These are phyloP conservation scores for Cyclostephanos invisitatus DNA, from an alignment of 108 stramenopile genomes.

Conservation along the genomic window DNA sequence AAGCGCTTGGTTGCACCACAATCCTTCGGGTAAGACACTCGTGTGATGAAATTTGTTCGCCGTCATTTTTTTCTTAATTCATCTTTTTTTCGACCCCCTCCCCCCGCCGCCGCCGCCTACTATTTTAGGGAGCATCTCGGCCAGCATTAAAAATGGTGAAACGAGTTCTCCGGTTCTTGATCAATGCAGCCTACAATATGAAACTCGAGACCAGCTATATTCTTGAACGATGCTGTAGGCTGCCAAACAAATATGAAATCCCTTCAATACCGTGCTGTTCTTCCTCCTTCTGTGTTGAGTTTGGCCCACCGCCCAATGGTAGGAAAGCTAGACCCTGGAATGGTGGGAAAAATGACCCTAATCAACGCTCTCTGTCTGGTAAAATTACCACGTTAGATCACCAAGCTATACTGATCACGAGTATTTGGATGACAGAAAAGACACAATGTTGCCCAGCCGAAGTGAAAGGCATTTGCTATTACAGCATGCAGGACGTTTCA, in stretches of 20 bases:
- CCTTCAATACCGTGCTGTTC: constrained; percentile 53
- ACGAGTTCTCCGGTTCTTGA: constrained; percentile 77
- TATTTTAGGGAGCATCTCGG: constrained; percentile 62
- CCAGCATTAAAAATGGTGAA: constrained; percentile 89
- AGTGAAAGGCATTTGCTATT: constrained; percentile 95
- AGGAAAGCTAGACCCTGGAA: constrained; percentile 85
- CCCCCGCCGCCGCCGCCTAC: not conserved
- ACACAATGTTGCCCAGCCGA: constrained; percentile 92
- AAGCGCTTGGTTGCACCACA: constrained; percentile 88
- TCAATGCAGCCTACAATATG: constrained; percentile 92
- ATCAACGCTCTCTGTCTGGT: constrained; percentile 62
- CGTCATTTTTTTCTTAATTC: too few relatives aligned
- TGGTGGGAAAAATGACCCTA: constrained; percentile 70
- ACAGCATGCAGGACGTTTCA: constrained; percentile 88
- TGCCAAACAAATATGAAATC: constrained; percentile 57
- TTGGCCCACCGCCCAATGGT: constrained; percentile 64
- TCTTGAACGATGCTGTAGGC: constrained; percentile 77
- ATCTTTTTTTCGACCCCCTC: not conserved
- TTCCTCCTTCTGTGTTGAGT: constrained; percentile 82
- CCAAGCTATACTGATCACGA: constrained; percentile 91
- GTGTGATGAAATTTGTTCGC: not conserved
- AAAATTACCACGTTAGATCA: constrained; percentile 86
- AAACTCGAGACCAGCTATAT: constrained; percentile 92
- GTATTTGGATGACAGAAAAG: constrained; percentile 93
- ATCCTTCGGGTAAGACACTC: constrained; percentile 55